Evolutionary conservation across 192 early-diverging fungal species (phyloP), one percentile per base, ranked within the genome.

Genomic region (Backusella luteola): DNA sequence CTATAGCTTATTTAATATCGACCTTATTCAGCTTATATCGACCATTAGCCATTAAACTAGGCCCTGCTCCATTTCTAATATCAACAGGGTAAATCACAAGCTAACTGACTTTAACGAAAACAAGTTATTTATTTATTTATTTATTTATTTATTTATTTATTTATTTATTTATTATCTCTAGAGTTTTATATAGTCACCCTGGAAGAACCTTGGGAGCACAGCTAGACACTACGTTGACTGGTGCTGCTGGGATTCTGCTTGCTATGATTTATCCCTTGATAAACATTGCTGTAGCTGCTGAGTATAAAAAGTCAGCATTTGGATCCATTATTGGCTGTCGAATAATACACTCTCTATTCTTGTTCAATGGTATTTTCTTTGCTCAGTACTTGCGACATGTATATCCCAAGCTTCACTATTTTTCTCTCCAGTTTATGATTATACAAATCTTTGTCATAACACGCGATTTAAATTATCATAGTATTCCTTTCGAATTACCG

Each of bases 171-270:
- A 12, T 63, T 63, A 9, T 29, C 1, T 29, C 3, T 63, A 63
- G 56, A 2, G 56, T 63, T 1, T 70, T 87, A 21, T 87, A 85
- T 49, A 82, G 83, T 26, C 86, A 87, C 38, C 86, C 86, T 12
- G 73, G 82, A 49, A 78, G 86, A 44, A 86, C 84, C 0, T 77
- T 88, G 66, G 87, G 87, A 5, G 81, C 87, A 3, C 85, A 86
- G 44, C 70, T 88, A 4, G 87, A 88, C 12, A 81, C 84, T 5
- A 85, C 87, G 1, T 26, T 88, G 3, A 84, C 84, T 26, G 75
- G 81, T 23, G 41, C 79, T 6, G 36, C 84, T n/a, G 87, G 87
- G 46, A 76, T 69, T 14, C 67, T 80, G 7, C 39, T 83, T 4
- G 85, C 80, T 7, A 76, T 85, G 2, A 8, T 67, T 1, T 86